phyloP scores from a whole-genome alignment of 176 grass and related monocot genomes.

The Ensete ventricosum region DNA sequence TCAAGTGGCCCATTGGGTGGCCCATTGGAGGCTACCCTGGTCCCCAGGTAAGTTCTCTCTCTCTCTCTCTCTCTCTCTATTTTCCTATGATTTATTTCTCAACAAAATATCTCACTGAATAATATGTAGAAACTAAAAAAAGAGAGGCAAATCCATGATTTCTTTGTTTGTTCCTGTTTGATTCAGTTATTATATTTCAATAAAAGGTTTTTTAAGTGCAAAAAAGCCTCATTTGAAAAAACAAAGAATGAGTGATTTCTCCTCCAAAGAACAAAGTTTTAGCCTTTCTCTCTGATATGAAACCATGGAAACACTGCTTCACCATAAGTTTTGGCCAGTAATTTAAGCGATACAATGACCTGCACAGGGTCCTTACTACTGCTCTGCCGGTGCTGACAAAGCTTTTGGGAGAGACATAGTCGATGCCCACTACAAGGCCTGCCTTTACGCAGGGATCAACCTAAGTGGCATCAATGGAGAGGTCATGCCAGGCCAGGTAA shows the following conservation, averaged over 20 bases:
- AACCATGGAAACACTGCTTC: no score
- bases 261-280: no score
- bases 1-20: constrained; percentile 13
- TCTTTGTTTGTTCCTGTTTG: no score
- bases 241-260: no score
- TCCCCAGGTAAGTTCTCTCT: background rate
- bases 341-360: background rate
- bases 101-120: no score
- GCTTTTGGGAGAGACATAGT: constrained; percentile 66
- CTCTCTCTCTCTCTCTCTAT: background rate
- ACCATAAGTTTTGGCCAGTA: background rate
- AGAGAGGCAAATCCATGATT: no score
- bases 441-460: constrained; percentile 64
- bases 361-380: constrained; percentile 74
- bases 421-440: constrained; percentile 74
- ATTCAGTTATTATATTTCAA: no score
- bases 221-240: no score
- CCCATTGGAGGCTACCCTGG: constrained; percentile 7
- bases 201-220: no score
- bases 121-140: no score
- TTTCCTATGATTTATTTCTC: no score
- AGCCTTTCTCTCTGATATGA: no score
- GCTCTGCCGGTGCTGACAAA: constrained; percentile 52
- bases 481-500: constrained; percentile 86
- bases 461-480: constrained; percentile 79